Base-by-base conservation (phyloP, 371 early-diverging fungal species). In the Mucor circinelloides region DNA sequence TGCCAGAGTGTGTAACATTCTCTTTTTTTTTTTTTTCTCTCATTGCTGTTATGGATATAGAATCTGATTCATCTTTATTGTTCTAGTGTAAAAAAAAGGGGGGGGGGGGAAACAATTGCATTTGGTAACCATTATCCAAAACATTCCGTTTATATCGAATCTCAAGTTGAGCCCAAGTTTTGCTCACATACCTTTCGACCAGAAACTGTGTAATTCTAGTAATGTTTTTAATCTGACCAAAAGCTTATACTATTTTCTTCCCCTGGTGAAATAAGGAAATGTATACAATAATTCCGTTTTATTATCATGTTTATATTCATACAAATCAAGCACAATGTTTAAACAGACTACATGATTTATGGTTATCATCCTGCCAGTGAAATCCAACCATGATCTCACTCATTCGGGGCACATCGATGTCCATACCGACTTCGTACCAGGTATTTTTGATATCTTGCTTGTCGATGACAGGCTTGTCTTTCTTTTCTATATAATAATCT, bases 391-490 rank as follows among this genome's bases (percentile, higher is more conserved):
- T 58, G 8, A 74, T 62, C n/a, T 74, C 67, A 6, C 38, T 57
- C 13, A 67, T 13, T n/a, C 57, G 50, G 9, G 65, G 65, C 5
- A 74, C 70, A 59, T 72, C 76, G 0, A 66, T 66, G 50, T 81
- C 81, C 81, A 81, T 78, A 7, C 81, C 81, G 5, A 72, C 65
- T 62, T 81, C 70, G 55, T 81, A 81, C 81, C 81, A 81, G 3
- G 56, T 30, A 63, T 57, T 48, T 12, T 23, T 15, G 1, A 58
- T 48, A 32, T 73, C 70, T 21, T 63, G 30, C 28, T 60, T 59
- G 6, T 2, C 17, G 6, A 44, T n/a, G 21, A 3, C 34, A 6
- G 3, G 0, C 32, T 31, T 12, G 36, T 38, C 48, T 2, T 40
- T 9, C 3, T 60, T 42, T 6, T 36, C 56, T 1, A 27, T 40